These are phyloP conservation scores for Mycena maculata DNA, from an alignment of 768 basidiomycete species.

Conservation along the genomic window DNA sequence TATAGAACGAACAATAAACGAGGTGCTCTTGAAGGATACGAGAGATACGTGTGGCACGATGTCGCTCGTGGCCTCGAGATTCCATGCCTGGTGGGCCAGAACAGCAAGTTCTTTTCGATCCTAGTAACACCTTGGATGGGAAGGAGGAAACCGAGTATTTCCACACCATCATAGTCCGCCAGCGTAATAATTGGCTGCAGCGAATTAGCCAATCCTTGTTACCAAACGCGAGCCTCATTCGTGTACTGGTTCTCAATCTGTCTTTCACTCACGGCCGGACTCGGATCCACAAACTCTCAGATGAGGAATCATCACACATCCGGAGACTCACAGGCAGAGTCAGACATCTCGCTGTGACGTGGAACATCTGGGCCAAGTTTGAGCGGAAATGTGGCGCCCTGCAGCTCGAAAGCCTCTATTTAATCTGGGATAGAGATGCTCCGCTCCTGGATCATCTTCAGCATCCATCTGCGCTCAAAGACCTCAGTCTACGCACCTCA, in stretches of 20 bases:
- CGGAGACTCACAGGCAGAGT: background rate
- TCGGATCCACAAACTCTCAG: background rate
- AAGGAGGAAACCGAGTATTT: slow-evolving; percentile 11
- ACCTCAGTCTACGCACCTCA: slow-evolving; percentile 15
- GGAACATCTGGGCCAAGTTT: slow-evolving; percentile 13
- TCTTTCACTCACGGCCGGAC: background rate
- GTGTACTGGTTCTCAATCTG: slow-evolving; percentile 8
- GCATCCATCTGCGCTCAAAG: slow-evolving; percentile 5
- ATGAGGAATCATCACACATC: background rate
- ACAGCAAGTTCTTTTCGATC: background rate
- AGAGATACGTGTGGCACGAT: slow-evolving; percentile 6
- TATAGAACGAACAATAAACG: slow-evolving; percentile 4
- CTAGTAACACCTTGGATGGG: too few relatives aligned
- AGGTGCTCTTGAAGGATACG: slow-evolving; percentile 1
- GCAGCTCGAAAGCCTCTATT: slow-evolving; percentile 14
- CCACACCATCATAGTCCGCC: slow-evolving; percentile 11
- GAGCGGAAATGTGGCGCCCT: slow-evolving; percentile 1
- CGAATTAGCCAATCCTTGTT: background rate
- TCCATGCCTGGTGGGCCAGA: slow-evolving; percentile 7
- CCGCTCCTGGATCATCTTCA: background rate
- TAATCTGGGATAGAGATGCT: background rate
- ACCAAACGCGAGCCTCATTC: slow-evolving; percentile 11
- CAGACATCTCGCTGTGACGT: slow-evolving; percentile 10
- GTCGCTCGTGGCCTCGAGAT: slow-evolving; percentile 6
- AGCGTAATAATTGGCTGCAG: slow-evolving; percentile 8